phyloP scores from a whole-genome alignment of 148 eudicot genomes.

The Heliosperma pusillum region DNA sequence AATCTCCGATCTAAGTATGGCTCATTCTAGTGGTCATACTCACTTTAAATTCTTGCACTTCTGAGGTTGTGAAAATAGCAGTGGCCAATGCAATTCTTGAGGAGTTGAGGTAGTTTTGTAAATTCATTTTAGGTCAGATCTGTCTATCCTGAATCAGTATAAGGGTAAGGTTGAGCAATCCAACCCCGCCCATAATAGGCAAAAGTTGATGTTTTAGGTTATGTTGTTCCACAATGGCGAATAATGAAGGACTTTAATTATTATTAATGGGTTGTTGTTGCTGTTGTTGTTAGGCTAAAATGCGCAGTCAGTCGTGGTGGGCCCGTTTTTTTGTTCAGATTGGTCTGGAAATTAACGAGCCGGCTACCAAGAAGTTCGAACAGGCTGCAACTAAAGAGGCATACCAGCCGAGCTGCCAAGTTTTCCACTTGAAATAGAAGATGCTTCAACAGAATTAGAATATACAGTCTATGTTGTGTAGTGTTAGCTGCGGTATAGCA shows the following conservation, averaged over 20 bases:
- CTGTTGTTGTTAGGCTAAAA: slow-evolving; percentile 54
- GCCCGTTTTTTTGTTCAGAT: slow-evolving; percentile 65
- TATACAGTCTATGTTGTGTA: slow-evolving; percentile 27
- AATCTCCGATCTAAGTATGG: not conserved
- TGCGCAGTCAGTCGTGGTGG: slow-evolving; percentile 95
- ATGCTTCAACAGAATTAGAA: slow-evolving; percentile 24
- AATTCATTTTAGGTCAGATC: not conserved
- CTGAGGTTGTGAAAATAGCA: not conserved
- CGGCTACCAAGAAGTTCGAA: slow-evolving; percentile 78
- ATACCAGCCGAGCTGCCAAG: slow-evolving; percentile 71
- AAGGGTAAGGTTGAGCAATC: not conserved
- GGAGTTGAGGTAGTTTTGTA: too few species aligned
- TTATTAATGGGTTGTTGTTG: not conserved
- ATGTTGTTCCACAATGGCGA: not conserved
- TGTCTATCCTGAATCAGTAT: not conserved
- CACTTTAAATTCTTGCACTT: not conserved
- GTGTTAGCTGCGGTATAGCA: slow-evolving; percentile 30
- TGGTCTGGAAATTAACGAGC: slow-evolving; percentile 76
- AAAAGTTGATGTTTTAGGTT: too few species aligned
- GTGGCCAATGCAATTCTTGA: not conserved
- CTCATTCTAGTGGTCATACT: not conserved
- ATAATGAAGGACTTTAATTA: not conserved
- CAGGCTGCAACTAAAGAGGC: slow-evolving; percentile 62
- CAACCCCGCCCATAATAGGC: too few species aligned
- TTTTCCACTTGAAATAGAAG: slow-evolving; percentile 71